Evolutionary conservation across 1,284 basidiomycete species (phyloP), one percentile per base, ranked within the genome.

Genomic region (Naganishia sp.): DNA sequence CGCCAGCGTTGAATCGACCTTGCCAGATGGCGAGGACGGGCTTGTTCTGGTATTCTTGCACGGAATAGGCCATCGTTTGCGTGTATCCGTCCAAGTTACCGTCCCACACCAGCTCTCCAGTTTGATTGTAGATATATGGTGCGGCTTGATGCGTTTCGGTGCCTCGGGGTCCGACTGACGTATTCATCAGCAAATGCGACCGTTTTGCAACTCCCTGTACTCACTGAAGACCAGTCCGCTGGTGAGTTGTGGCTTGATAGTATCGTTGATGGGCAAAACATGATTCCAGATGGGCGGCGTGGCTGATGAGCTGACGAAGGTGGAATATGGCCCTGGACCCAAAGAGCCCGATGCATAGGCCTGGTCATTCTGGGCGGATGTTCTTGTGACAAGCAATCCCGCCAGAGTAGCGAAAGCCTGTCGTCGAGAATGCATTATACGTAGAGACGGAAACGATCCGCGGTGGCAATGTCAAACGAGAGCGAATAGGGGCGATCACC

Each of bases 61-160:
- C 61, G 11, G 68, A 50, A 63, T 73, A 72, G 18, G 69, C 51
- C 66, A 77, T 71, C 17, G 75, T 72, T 60, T 76, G 65, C 23
- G 43, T 50, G 32, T 61, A 66, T 23, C 64, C 64, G 18, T 64
- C 63, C 15, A 64, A 23, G 6, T 52, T 54, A 1, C 73, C 76
- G 35, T 68, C 62, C 73, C 73, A 77, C 1, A 77, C 68, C 3
- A 77, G 67, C 32, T 72, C 69, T 1, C 77, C 76, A 28, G 63
- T 28, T n/a, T 62, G 63, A 50, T 70, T 70, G 53, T 72, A 68
- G 43, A 77, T 73, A 45, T 70, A 66, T 1, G 72, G 63, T 3
- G 68, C 72, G 1, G 62, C 55, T 17, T 62, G 51, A 3, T 60
- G 32, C 6, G 71, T 71, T 25, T 69, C 68, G 9, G 65, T 61